Evolutionary conservation across 495 filamentous ascomycete species (phyloP), one percentile per base, ranked within the genome.

Genomic region (Lentithecium fluviatile): DNA sequence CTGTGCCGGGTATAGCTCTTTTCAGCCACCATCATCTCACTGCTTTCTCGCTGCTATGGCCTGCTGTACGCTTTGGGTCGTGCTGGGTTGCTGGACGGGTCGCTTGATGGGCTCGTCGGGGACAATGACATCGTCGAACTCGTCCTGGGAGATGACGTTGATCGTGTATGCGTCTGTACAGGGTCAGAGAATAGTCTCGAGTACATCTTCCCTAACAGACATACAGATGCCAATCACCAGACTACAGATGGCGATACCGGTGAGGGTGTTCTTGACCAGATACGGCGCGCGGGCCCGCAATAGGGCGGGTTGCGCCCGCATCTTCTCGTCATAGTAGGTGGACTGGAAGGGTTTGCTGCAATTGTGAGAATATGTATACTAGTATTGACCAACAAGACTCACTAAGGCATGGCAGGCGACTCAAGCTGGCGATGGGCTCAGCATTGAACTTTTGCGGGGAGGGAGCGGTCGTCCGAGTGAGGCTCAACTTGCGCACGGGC

Each of bases 281-380:
- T 91, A 97, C 47, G 95, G 94, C 65, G 87, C 83, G 58, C 94
- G 86, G 53, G 94, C 95, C 54, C 94, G 88, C 69, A 95, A 85
- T 58, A 99, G 85, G 21, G 94, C 87, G 23, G 88, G 83, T 26
- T 85, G 85, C 73, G 91, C 89, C 64, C 85, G 84, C 75, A 88
- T 86, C 68, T 88, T 78, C 70, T 85, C 82, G 75, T 95, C 88
- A 77, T 97, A 97, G 80, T 98, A 98, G 60, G 87, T 88, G 13
- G 89, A 89, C 70, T 73, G 75, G 20, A 65, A 65, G 29, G 86
- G 87, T 67, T 88, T 77, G 65, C 88, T 92, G 66, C 47, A 40
- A 21, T 17, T 23, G 21, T 60, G 26, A 61, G 60, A 19, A 29
- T 10, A n/a, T 13, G 23, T 2, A 15, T 19, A 12, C 2, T 13